Conservation (phyloP, 73 alveolate genomes). For the Stentor coeruleus region DNA sequence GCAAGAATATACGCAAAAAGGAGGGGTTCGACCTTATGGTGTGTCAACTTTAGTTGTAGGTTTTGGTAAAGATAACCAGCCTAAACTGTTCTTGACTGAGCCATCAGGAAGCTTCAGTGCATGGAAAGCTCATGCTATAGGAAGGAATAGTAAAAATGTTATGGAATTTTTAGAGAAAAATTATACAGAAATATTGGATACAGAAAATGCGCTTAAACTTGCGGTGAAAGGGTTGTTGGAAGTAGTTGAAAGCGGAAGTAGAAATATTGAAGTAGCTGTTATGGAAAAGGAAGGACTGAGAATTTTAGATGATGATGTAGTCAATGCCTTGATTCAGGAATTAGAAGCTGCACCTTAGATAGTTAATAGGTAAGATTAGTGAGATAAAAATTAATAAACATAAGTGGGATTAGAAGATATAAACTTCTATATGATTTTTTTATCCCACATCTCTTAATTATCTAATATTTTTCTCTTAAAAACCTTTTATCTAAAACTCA, state of each 20-base stretch:
- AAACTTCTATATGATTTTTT: no score
- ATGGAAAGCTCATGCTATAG: conserved; percentile 96
- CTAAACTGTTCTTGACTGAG: conserved; percentile 87
- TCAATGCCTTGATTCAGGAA: neutral
- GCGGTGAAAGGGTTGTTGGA: conserved; percentile 86
- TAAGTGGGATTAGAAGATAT: no score
- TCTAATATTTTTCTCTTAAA: no score
- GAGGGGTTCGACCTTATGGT: conserved; percentile 98
- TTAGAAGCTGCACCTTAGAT: conserved; percentile 10
- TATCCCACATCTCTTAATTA: no score
- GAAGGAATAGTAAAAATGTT: conserved; percentile 82
- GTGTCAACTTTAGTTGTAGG: conserved; percentile 89
- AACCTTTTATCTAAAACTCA: no score
- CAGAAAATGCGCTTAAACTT: conserved; percentile 63
- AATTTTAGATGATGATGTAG: conserved; percentile 20
- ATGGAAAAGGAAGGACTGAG: conserved; percentile 49
- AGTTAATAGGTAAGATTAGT: no score
- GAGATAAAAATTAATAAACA: no score
- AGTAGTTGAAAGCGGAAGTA: conserved; percentile 90
- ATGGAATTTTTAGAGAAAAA: conserved; percentile 80
- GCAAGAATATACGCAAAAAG: conserved; percentile 88
- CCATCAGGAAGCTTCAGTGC: conserved; percentile 92
- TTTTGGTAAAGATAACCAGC: conserved; percentile 70
- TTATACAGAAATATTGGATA: conserved; percentile 71
- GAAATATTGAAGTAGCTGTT: conserved; percentile 90